Evolutionary conservation across 2,329 filamentous ascomycete species (phyloP), one percentile per base, ranked within the genome.

Genomic region (Penicillium aurantiogriseum): DNA sequence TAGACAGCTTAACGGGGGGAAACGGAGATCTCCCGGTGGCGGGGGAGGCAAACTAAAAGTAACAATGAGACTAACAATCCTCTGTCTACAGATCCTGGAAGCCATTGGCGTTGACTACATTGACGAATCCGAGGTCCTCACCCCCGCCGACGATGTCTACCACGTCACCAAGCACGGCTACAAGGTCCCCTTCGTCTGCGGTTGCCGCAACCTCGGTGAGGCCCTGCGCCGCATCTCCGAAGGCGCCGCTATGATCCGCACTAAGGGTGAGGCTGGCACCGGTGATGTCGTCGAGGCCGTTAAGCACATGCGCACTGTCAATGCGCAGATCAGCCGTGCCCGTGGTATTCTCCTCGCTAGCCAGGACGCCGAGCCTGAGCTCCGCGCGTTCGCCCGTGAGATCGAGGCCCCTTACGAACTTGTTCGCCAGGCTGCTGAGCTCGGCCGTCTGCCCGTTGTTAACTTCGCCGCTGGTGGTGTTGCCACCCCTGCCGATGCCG

Each of bases 401-500:
- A 83, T 97, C 48, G 89, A 88, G 62, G 87, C 85, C 54, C 89
- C 94, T 56, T 90, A 86, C 57, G 85, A 86, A 9, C 81, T 99
- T 60, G 84, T 99, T 35, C 89, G 88, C 75, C 87, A 96, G 81
- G 93, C 91, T 0, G 93, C 92, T 1, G 86, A 92, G 80, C 82
- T 95, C 63, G 92, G 92, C 43, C 84, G 94, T 50, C 81, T 99
- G 54, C 94, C 94, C 2, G 93, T 97, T 0, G 94, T 99, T 63
- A 97, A 97, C 82, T 97, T 99, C 68, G 94, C 94, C 0, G 94
- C 94, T 4, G 94, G 94, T n/a, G 94, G 94, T 57, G 90, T 99
- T n/a, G 94, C 94, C n/a, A 99, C 94, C 1, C 94, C 94, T 0
- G 94, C 94, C 0, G 94, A 99, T 77, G 94, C 94, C 0, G 94